Evolutionary conservation across 2,329 filamentous ascomycete genomes (phyloP), one percentile per base, ranked within the genome.

Genomic region (Nemania sp.): DNA sequence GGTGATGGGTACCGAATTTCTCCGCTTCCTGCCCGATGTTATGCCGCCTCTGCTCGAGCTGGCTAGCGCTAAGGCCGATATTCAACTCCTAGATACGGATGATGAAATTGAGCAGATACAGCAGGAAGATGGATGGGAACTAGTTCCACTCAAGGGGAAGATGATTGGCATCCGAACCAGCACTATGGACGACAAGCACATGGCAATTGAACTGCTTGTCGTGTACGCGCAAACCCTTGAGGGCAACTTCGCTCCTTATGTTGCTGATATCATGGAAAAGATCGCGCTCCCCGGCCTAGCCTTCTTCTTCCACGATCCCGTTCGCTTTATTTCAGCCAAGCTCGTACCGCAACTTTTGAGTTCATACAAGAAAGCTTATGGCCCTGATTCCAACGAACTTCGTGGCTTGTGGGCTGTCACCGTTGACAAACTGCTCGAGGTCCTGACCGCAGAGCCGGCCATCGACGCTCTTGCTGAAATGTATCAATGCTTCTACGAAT

Each of bases 401-500:
- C 83, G 81, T n/a, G 84, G 86, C 45, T 84, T 99, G 50, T 99
- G 95, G 95, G 84, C 83, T 63, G 87, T 84, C 57, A 96, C 93
- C 3, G 88, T 95, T 10, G 90, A 91, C 70, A 97, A 97, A 79
- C 84, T 98, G 37, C 86, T 99, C 11, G 95, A 98, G 75, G 93
- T 97, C 1, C 83, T 99, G 40, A 91, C 89, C 63, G 93, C 93
- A 0, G 95, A 99, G 78, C 94, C 95, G 18, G 92, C 93, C 1
- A 93, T 99, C 60, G 95, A 99, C 70, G 97, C 95, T 0, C 84
- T 99, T 48, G 94, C 95, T 1, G 95, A 98, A 78, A 97, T 99
- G 92, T 99, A 97, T 78, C 94, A 98, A 77, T 99, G 95, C 80
- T 99, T 99, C 81, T 99, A 99, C 76, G 95, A 99, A 76, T 97